Evolutionary conservation across 345 rosid genomes (phyloP), one percentile per base, ranked within the genome.

Genomic region (Euphorbia pulcherrima): DNA sequence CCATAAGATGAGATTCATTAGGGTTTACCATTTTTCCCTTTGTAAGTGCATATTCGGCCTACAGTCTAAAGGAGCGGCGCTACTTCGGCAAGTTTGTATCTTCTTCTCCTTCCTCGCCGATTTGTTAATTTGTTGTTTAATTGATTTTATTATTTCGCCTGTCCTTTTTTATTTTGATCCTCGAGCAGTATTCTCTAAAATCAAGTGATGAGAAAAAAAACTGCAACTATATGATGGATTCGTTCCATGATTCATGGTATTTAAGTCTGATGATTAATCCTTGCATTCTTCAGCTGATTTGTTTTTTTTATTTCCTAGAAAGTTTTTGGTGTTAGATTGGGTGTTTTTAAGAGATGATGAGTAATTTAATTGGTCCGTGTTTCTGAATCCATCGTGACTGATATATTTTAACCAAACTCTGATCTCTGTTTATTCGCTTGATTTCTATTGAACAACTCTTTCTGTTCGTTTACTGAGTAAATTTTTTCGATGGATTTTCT

Each of bases 221-320:
- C 72, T 68, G 65, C 72, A 68, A 68, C 72, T 59, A 68, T 58
- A 68, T 70, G 73, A 70, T 39, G 61, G 61, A 62, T n/a, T 7
- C 16, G 29, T 35, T 70, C 73, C 73, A 39, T 70, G 68, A 70
- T 64, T 71, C 63, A 13, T 56, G 62, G 68, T 71, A 40, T 71
- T 71, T 63, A 64, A 71, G 57, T 64, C 64, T 64, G 74, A 70
- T 70, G 74, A 40, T 62, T 54, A 8, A 2, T 70, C 16, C 4
- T 46, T 33, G 8, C 6, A 10, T 46, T 30, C n/a, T 40, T 39
- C 50, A 20, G n/a, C n/a, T n/a, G n/a, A n/a, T n/a, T n/a, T n/a
- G 8, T 3, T 21, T n/a, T n/a, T n/a, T n/a, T n/a, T 4, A 39
- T 8, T 18, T 35, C n/a, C n/a, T n/a, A n/a, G 2, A 16, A 28